phyloP scores from a whole-genome alignment of 225 moss, liverwort and hornwort genomes.

The Marchantia paleacea region DNA sequence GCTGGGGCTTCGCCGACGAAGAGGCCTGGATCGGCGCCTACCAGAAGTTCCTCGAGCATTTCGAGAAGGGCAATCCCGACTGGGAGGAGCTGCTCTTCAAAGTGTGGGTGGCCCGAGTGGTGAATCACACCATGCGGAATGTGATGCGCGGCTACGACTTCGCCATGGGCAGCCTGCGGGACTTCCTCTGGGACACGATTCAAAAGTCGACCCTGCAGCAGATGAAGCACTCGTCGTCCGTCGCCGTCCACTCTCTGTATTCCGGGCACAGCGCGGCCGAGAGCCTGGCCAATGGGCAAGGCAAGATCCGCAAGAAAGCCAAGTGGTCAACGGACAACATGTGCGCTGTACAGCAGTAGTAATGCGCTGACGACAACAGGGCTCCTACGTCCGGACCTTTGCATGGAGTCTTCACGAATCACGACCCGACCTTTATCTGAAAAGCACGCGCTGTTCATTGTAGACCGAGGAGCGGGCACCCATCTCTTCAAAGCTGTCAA shows the following conservation, averaged over 20 bases:
- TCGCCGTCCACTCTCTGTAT: constrained; percentile 23
- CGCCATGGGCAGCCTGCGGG: constrained; percentile 41
- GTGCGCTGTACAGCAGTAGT: constrained; percentile 40
- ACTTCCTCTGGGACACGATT: constrained; percentile 44
- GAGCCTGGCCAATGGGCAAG: constrained; percentile 35
- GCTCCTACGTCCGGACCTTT: neutral
- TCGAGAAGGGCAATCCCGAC: constrained; percentile 46
- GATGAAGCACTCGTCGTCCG: constrained; percentile 12
- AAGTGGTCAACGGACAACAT: constrained; percentile 33
- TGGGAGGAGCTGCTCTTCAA: constrained; percentile 57
- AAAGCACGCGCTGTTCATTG: too few species aligned
- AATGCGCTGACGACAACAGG: neutral
- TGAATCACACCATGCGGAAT: constrained; percentile 46
- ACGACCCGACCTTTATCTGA: neutral
- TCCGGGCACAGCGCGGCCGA: constrained; percentile 38
- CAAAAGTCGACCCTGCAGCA: constrained; percentile 28
- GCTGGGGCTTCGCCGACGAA: constrained; percentile 53
- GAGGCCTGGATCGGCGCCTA: constrained; percentile 41
- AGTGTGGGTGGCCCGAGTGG: constrained; percentile 45
- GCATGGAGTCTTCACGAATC: neutral
- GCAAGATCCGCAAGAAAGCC: constrained; percentile 34
- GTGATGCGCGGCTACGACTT: constrained; percentile 50
- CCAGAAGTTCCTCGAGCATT: constrained; percentile 43
- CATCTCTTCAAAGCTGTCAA: neutral
- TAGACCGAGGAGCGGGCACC: neutral